These are phyloP conservation scores for Rheum nobile DNA, from an alignment of 148 eudicot species.

Conservation along the genomic window DNA sequence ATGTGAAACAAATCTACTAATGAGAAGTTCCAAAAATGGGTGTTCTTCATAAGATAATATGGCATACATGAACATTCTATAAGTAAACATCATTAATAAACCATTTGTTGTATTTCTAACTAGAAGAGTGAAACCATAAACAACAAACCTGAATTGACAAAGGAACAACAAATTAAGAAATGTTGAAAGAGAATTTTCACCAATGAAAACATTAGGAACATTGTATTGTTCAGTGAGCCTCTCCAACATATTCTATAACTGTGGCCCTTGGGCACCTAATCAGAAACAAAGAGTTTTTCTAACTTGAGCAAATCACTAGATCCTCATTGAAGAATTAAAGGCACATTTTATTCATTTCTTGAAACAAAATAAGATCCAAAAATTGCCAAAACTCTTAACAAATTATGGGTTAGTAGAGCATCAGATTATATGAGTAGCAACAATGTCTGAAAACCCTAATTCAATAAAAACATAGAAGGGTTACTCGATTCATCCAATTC, in stretches of 20 bases:
- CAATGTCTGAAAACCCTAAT: neutral
- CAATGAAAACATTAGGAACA: constrained; percentile 92
- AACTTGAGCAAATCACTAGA: neutral
- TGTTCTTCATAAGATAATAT: neutral
- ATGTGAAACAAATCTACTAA: neutral
- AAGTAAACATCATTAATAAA: no score
- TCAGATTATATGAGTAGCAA: no score
- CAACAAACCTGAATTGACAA: neutral
- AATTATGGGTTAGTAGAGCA: no score
- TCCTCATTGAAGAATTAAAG: neutral
- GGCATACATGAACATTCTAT: neutral
- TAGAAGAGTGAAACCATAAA: no score
- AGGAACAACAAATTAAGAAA: neutral
- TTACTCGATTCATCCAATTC: constrained; percentile 89
- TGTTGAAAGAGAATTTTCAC: constrained; percentile 17
- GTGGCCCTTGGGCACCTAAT: constrained; percentile 84
- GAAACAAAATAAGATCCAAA: no score
- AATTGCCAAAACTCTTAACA: no score
- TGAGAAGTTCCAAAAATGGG: neutral
- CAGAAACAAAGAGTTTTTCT: neutral
- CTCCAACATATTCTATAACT: constrained; percentile 73
- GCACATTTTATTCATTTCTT: no score
- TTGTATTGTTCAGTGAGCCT: constrained; percentile 78
- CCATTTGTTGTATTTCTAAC: no score
- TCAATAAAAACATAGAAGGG: constrained; percentile 6